Base-by-base conservation (phyloP, 1,284 basidiomycete genomes). In the Athelia psychrophila region DNA sequence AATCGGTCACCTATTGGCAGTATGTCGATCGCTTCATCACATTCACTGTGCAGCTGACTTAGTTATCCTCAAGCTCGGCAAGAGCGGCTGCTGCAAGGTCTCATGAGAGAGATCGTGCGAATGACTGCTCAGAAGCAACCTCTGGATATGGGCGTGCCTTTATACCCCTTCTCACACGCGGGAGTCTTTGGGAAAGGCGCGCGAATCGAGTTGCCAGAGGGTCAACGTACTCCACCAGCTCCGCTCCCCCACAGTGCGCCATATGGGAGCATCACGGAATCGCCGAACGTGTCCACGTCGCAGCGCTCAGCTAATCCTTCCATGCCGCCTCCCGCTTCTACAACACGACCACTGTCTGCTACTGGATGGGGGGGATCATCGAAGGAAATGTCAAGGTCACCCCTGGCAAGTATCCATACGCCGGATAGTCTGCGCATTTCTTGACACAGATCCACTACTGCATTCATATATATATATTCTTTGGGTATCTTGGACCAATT, bases 51-150 rank as follows among this genome's bases (percentile, higher is more conserved):
- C n/a, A 42, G 38, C 20, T 24, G n/a, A 46, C 44, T 48, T 27
- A 12, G 9, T 15, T 32, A 48, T 35, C 22, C 27, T 55, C 20
- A n/a, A 91, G 88, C 80, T 42, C 87, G 88, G 24, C 89, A 91
- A 70, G 88, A 91, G 65, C 80, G 79, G 57, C 71, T 92, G 18
- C 73, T 92, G n/a, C 88, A 91, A 61, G 87, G 85, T 2, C 74
- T 91, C 33, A 91, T 92, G 90, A 75, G 80, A 45, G 90, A 91
- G 64, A 91, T 91, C 55, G 82, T 91, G n/a, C 76, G 84, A 51
- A 80, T 89, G 74, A 91, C 90, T 15, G 81, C 78, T 18, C 88
- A 91, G 65, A 84, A 85, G 61, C 80, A 81, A 56, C 88, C 90
- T 15, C 74, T 91, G 33, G 82, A 89, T 64, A 84, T 90, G 52